phyloP scores from a whole-genome alignment of 495 filamentous ascomycete species.

The Margaritispora aquatica region DNA sequence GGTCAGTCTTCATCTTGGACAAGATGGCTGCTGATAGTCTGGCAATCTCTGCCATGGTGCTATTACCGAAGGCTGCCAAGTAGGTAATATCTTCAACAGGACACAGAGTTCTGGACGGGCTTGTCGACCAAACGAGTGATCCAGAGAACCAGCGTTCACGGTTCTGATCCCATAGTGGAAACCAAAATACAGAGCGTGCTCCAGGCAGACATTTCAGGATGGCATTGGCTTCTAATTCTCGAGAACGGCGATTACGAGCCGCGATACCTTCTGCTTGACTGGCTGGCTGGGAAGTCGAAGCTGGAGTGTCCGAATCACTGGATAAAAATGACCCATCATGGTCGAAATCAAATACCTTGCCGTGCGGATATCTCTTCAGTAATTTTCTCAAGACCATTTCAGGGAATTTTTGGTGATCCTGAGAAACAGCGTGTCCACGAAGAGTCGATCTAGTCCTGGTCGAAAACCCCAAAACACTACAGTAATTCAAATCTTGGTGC shows the following conservation, averaged over 20 bases:
- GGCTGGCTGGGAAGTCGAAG: conserved; percentile 4
- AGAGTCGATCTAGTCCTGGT: conserved; percentile 20
- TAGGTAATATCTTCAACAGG: conserved; percentile 46
- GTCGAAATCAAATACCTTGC: conserved; percentile 36
- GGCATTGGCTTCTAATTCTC: conserved; percentile 20
- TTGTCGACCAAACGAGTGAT: conserved; percentile 56
- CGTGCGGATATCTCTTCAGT: conserved; percentile 31
- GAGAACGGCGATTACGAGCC: conserved; percentile 17
- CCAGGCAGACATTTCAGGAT: conserved; percentile 34
- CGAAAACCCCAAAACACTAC: conserved; percentile 23
- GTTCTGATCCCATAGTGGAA: conserved; percentile 67
- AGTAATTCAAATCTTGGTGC: conserved; percentile 21
- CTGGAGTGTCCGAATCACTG: conserved; percentile 24
- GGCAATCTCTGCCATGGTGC: conserved; percentile 48
- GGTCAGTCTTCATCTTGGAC: conserved; percentile 54
- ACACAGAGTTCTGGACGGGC: conserved; percentile 32
- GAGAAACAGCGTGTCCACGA: conserved; percentile 13
- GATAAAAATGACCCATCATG: conserved; percentile 29
- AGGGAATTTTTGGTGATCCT: conserved; percentile 24
- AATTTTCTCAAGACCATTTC: conserved; percentile 31
- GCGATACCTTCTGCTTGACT: conserved; percentile 8
- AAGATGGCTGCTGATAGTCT: conserved; percentile 39
- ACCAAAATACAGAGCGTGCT: conserved; percentile 49
- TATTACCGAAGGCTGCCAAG: conserved; percentile 48
- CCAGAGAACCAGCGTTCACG: conserved; percentile 64